Evolutionary conservation across 176 grass and related monocot genomes (phyloP).

Genomic region (Triticum dicoccoides): DNA sequence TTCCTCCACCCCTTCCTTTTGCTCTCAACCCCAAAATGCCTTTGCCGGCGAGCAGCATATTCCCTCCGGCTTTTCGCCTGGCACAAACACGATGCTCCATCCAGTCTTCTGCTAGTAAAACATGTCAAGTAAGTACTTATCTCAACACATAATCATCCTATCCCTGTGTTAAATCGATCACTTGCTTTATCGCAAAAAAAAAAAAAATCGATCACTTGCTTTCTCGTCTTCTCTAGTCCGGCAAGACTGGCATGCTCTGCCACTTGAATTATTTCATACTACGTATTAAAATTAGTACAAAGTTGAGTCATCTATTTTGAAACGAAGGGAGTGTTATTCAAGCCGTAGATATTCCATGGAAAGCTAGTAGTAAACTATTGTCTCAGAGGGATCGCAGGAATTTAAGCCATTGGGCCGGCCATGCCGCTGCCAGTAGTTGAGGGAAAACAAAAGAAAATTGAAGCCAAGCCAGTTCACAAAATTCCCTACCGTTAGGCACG

Average conservation of each 20-base stretch:
- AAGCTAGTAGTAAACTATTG: neutral
- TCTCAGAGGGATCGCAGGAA: constrained; percentile 1
- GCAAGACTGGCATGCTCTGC: neutral
- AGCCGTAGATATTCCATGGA: neutral
- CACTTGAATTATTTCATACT: neutral
- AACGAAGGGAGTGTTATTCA: too few species aligned
- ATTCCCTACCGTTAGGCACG: constrained; percentile 37
- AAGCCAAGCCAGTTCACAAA: constrained; percentile 2
- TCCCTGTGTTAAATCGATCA: neutral
- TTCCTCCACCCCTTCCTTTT: neutral
- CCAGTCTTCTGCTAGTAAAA: neutral
- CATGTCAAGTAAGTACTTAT: too few species aligned
- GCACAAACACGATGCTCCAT: neutral
- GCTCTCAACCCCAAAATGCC: constrained; percentile 21
- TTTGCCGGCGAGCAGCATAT: constrained; percentile 29
- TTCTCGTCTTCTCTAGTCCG: neutral
- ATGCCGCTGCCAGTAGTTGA: neutral
- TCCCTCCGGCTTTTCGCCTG: constrained; percentile 20
- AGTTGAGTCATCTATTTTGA: too few species aligned
- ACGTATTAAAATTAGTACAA: too few species aligned
- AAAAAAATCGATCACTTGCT: too few species aligned
- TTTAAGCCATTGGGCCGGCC: neutral
- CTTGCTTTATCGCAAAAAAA: too few species aligned
- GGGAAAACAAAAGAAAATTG: neutral
- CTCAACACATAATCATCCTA: too few species aligned